Base-by-base conservation (phyloP, 768 basidiomycete species). In the Tremella fuciformis region DNA sequence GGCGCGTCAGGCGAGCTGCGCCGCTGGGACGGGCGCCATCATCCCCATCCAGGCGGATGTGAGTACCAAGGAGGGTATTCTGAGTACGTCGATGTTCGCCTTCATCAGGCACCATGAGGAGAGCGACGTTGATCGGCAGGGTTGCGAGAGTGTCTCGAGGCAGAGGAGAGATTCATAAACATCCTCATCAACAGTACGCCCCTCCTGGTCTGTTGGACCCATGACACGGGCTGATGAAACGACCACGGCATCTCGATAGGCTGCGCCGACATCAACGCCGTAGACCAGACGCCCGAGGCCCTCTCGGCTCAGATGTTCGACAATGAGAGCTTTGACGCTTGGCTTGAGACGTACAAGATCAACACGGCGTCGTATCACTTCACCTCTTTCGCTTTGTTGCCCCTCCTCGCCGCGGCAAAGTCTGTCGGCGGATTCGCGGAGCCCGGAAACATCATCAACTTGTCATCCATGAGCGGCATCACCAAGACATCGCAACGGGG, bases 361-460 rank as follows among this genome's bases (percentile, higher is more conserved):
- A 72, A 72, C 54, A 62, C 59, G 40, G 66, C 70, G 8, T 69
- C 70, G 1, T 80, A 83, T 34, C 89, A 87, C 76, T 88, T 86
- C 78, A 84, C 83, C 22, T 86, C 88, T 3, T 81, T 89, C 29
- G 88, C 87, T 6, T 90, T 91, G 78, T 81, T 91, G 62, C 89
- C 88, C 62, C 79, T 90, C n/a, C 79, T 90, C 25, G 83, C 87
- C 68, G 83, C 84, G 65, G 88, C 87, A 13, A 69, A 70, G 60
- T 89, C 89, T 70, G 79, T 81, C 11, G 50, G 55, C 9, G 39
- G 54, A 13, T 62, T 58, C 15, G 61, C 63, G 13, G 70, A 77
- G 55, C 76, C 79, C 8, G 77, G 69, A 9, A 71, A 71, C 42
- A 70, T 81, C 39, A 79, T 81, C 68, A 81, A 80, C 66, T 73